Base-by-base conservation (phyloP, 768 basidiomycete species). In the Mycena galericulata region DNA sequence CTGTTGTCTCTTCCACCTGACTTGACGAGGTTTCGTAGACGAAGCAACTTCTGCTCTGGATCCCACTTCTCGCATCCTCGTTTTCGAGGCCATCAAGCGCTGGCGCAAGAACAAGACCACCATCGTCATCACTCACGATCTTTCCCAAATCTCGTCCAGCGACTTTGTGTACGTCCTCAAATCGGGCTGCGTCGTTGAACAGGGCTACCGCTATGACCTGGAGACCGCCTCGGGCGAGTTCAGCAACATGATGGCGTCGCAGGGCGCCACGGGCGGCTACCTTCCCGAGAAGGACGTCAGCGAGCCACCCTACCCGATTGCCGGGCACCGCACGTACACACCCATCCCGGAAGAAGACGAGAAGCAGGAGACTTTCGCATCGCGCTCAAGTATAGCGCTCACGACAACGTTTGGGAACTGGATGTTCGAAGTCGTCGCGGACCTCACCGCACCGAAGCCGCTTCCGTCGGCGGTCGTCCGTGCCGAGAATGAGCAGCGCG, bases 141-240 rank as follows among this genome's bases (percentile, higher is more conserved):
- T 94, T 27, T 87, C 87, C 1, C 89, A 91, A 63, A 89, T 95
- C 69, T 76, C 77, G 8, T 67, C 79, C 0, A 77, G 80, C 55
- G 93, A 94, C 76, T 94, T 93, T 70, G 91, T 93, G 27, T 93
- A 94, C 75, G 89, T 93, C 14, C 89, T 95, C 83, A 85, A 86
- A 69, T 82, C 89, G 41, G 93, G 93, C 8, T 59, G 70, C 1
- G 83, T 93, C 50, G 87, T 87, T 56, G 90, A 94, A 73, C 89
- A 92, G 75, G 93, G 93, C 4, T 95, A 87, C 77, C 87, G 92
- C 2, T 77, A 77, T 1, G 92, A 93, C 73, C 83, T 94, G 65
- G 89, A 90, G 76, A 76, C 73, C 22, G 76, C 74, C 4, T 70
- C 74, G 3, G 89, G 90, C 29, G 87, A 88, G 67, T 94, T 92